Evolutionary conservation across 192 early-diverging fungal genomes (phyloP), one percentile per base, ranked within the genome.

Genomic region (Rhizoclosmatium globosum): DNA sequence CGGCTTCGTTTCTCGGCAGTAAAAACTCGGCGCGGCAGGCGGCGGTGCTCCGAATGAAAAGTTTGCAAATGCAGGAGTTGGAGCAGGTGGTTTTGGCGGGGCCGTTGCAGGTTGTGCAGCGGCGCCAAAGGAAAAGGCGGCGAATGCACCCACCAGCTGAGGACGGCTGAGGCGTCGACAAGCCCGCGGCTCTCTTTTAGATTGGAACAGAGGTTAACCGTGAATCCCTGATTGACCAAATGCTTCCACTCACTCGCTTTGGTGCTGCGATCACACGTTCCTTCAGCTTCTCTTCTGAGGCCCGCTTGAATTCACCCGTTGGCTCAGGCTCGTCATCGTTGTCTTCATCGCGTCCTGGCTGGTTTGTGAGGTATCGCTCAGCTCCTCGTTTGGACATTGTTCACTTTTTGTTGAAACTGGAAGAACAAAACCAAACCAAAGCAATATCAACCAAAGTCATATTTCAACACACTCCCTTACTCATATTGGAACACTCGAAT

Each of bases 211-310:
- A 57, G 64, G 15, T 42, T 39, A 2, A 15, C 15, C 64, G 31
- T 66, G 64, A 42, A 66, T 38, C 31, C 31, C 31, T 31, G 31
- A 31, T 0, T 31, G 31, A 31, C 31, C 31, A 31, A 31, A 31
- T 31, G 31, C 31, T 31, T 31, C n/a, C 23, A 53, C 70, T 17
- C 7, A 50, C 70, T 19, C 70, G 70, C 57, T 57, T 71, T 39
- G 53, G 70, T 17, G 70, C 48, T 31, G 50, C 70, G 56, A 71
- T 71, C 17, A 42, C 38, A 19, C 70, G 17, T 50, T 38, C 38
- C 42, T 59, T 19, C 46, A 71, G 70, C 70, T 31, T 31, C 38
- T 71, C 47, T 4, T n/a, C 70, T 15, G 17, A 19, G 19, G 70
- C 70, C n/a, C 50, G 47, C 7, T 2, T 31, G 70, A 71, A 71